phyloP scores from a whole-genome alignment of 768 basidiomycete species.

The Mrakia frigida region DNA sequence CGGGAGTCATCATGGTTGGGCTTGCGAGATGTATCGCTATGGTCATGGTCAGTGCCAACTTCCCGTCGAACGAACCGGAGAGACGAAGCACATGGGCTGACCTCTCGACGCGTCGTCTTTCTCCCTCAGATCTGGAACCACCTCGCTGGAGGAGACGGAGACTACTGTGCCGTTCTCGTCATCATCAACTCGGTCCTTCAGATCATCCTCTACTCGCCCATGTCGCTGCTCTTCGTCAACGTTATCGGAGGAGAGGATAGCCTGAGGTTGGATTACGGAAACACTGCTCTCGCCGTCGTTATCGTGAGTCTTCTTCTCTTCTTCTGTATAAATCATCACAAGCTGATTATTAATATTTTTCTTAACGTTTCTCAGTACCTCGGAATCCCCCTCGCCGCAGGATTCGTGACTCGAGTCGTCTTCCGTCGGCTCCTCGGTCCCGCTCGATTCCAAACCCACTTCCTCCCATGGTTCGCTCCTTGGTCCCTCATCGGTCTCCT shows the following conservation, averaged over 20 bases:
- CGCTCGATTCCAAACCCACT: conserved; percentile 50
- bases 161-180: conserved; percentile 68
- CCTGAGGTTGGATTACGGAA: conserved; percentile 56
- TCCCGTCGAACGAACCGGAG: no score
- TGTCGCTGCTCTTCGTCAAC: conserved; percentile 67
- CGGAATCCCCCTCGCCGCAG: conserved; percentile 71
- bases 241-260: conserved; percentile 52
- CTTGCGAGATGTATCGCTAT: conserved; percentile 50
- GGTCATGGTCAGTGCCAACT: conserved; percentile 44
- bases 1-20: conserved; percentile 78
- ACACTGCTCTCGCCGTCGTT: conserved; percentile 40
- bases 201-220: conserved; percentile 69
- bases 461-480: conserved; percentile 65
- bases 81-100: no score
- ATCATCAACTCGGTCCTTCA: conserved; percentile 74
- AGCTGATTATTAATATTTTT: not conserved
- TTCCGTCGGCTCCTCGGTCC: conserved; percentile 51
- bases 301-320: conserved; percentile 32
- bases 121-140: conserved; percentile 63
- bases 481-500: conserved; percentile 68
- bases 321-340: no score
- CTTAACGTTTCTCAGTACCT: conserved; percentile 54
- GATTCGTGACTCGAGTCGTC: conserved; percentile 61
- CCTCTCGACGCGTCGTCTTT: not conserved
- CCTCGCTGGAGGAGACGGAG: conserved; percentile 60